phyloP scores from a whole-genome alignment of 495 filamentous ascomycete genomes.

The Pyronema domesticum region DNA sequence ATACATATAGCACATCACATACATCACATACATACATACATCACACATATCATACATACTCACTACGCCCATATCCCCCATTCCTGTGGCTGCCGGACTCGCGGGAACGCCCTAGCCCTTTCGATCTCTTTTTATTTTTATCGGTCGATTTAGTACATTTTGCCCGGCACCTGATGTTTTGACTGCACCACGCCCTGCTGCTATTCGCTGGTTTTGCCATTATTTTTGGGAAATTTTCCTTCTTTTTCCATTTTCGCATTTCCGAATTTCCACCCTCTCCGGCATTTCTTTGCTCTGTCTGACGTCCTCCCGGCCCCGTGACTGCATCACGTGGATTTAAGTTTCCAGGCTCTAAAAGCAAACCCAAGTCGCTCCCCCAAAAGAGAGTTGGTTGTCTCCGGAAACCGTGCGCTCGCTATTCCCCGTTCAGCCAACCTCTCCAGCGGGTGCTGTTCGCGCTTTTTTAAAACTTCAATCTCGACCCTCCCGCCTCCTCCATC shows the following conservation, averaged over 20 bases:
- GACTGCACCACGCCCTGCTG: neutral
- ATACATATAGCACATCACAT: neutral
- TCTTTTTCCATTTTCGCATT: slow-evolving; percentile 7
- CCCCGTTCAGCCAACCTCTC: neutral
- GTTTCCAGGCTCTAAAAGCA: slow-evolving; percentile 8
- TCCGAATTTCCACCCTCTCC: slow-evolving; percentile 2
- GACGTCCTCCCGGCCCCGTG: neutral
- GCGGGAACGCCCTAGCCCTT: neutral
- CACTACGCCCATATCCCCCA: neutral
- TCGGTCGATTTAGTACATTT: neutral
- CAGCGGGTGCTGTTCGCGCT: neutral
- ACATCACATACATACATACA: neutral
- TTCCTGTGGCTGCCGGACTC: neutral
- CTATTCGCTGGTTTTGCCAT: neutral
- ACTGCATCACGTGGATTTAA: slow-evolving; percentile 5
- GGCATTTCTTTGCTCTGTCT: slow-evolving; percentile 1
- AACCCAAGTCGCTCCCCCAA: neutral
- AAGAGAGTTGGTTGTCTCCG: neutral
- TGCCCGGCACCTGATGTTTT: neutral
- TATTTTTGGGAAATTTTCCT: slow-evolving; percentile 8
- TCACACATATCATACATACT: too few relatives aligned
- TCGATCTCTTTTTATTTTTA: neutral
- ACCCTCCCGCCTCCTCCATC: slow-evolving; percentile 10
- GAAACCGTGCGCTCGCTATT: slow-evolving; percentile 1
- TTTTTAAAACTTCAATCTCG: neutral